These are phyloP conservation scores for Penicillium sp. DNA, from an alignment of 2,329 filamentous ascomycete species.

Conservation along the genomic window DNA sequence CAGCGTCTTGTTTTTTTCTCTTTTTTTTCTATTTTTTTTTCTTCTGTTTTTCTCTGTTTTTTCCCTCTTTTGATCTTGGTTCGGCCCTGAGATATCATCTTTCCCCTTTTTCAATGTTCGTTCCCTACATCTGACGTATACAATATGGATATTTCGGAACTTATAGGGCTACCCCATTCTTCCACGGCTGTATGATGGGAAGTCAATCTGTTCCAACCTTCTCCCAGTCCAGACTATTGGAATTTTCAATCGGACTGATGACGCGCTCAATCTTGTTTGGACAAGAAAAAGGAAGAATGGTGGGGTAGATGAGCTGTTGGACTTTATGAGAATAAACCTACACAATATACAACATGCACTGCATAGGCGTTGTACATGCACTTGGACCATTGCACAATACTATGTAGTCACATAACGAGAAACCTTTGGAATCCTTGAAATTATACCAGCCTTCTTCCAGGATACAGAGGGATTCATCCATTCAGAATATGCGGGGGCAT, in stretches of 20 bases:
- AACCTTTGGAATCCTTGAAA: no score
- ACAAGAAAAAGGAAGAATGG: background rate
- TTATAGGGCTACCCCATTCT: background rate
- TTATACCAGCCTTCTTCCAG: background rate
- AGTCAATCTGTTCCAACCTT: background rate
- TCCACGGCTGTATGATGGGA: background rate
- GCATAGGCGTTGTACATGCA: background rate
- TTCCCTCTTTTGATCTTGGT: background rate
- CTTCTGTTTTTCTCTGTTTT: no score
- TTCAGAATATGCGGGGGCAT: slow-evolving; percentile 6
- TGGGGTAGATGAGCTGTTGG: background rate
- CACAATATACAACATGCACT: background rate
- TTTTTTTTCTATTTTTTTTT: no score
- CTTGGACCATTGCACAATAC: background rate
- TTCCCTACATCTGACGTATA: background rate
- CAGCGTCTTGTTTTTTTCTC: no score
- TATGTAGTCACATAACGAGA: background rate
- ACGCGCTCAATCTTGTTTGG: background rate
- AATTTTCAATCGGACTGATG: slow-evolving; percentile 7
- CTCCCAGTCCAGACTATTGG: background rate
- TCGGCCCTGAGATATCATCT: no score
- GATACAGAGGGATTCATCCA: background rate
- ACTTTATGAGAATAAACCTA: background rate
- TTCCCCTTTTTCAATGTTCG: background rate
- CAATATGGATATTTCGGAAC: slow-evolving; percentile 9